Evolutionary conservation across 2,329 filamentous ascomycete genomes (phyloP).

Genomic region (Pseudogymnoascus sp.): DNA sequence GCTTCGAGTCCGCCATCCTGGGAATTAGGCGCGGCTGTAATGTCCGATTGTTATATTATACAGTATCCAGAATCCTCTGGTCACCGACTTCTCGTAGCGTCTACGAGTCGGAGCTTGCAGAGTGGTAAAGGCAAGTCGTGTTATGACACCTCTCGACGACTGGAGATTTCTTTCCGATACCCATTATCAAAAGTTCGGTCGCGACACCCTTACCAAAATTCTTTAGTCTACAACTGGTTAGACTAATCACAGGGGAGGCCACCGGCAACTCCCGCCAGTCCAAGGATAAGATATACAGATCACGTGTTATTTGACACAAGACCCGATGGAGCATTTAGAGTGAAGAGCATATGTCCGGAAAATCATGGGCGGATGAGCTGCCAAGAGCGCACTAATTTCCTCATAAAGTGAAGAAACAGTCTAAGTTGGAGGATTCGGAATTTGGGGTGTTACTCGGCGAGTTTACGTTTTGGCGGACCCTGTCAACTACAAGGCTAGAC

Average conservation of each 20-base stretch:
- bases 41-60: neutral
- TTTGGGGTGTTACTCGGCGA: neutral
- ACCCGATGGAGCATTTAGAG: neutral
- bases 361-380: neutral
- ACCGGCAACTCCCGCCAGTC: neutral
- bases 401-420: neutral
- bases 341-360: neutral
- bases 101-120: neutral
- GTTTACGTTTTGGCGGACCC: neutral
- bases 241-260: neutral
- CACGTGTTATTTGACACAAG: neutral
- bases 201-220: constrained; percentile 7
- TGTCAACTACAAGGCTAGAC: neutral
- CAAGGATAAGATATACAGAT: neutral
- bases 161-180: neutral
- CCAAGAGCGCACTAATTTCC: neutral
- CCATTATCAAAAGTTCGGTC: constrained; percentile 9
- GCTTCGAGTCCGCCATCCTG: constrained; percentile 14
- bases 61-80: neutral
- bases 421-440: neutral
- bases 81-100: neutral
- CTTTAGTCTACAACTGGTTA: constrained; percentile 1
- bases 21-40: neutral
- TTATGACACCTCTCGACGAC: neutral
- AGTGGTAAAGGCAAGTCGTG: neutral